Conservation (phyloP, 768 basidiomycete species). For the Infundibulicybe gibba region DNA sequence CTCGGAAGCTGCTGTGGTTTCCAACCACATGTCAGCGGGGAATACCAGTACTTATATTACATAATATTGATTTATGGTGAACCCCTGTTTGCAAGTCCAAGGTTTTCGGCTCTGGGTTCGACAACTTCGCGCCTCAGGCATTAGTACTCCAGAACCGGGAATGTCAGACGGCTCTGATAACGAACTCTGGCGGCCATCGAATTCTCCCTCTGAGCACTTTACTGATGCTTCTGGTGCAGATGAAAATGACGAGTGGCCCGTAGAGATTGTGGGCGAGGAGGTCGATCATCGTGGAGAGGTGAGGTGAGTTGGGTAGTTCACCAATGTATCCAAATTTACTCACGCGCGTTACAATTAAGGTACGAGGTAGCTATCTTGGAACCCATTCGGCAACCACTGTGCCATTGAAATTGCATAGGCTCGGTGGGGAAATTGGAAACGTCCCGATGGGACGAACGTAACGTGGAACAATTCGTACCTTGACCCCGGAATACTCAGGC, state of each 20-base stretch:
- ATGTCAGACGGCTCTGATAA: neutral
- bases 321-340: neutral
- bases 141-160: too few relatives aligned
- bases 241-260: constrained; percentile 22
- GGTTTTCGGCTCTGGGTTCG: constrained; percentile 1
- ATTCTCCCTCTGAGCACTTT: constrained; percentile 23
- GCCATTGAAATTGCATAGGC: constrained; percentile 28
- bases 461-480: constrained; percentile 41
- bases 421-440: constrained; percentile 48
- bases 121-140: too few relatives aligned
- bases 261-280: constrained; percentile 37
- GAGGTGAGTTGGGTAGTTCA: constrained; percentile 19
- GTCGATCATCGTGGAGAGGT: constrained; percentile 25
- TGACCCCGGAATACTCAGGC: constrained; percentile 10
- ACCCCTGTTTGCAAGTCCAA: too few relatives aligned
- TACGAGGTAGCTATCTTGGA: constrained; percentile 21
- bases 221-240: constrained; percentile 22
- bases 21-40: too few relatives aligned
- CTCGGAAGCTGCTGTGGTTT: too few relatives aligned
- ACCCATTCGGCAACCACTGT: neutral
- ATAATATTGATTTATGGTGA: too few relatives aligned
- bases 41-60: too few relatives aligned
- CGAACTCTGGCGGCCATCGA: constrained; percentile 11
- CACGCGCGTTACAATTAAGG: constrained; percentile 12
- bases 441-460: constrained; percentile 47